Conservation (phyloP, 1,284 basidiomycete genomes). For the Heliocybe sulcata region DNA sequence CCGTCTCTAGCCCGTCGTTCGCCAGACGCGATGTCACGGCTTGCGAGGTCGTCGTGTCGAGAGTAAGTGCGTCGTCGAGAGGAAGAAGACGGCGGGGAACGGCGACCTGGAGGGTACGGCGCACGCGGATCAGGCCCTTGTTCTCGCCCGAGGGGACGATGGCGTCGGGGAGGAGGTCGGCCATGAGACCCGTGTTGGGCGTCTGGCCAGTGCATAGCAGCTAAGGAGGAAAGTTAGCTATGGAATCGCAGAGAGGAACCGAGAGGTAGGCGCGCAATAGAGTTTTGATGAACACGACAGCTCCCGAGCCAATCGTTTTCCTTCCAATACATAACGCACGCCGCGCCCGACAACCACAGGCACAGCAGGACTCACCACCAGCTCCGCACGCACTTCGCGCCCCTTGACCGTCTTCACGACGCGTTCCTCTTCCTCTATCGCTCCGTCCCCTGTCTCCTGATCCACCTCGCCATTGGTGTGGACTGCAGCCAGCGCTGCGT, state of each 20-base stretch:
- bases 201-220: constrained; percentile 72
- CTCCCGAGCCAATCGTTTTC: too few relatives aligned
- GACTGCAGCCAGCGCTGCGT: too few relatives aligned
- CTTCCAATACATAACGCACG: too few relatives aligned
- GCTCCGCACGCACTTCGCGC: constrained; percentile 50
- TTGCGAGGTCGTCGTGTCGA: too few relatives aligned
- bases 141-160: constrained; percentile 32
- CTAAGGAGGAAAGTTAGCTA: constrained; percentile 22
- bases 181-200: constrained; percentile 60
- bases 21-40: too few relatives aligned
- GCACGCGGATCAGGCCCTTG: constrained; percentile 46
- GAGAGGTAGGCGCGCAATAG: not conserved
- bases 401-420: constrained; percentile 50
- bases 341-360: too few relatives aligned
- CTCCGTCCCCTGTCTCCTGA: constrained; percentile 4
- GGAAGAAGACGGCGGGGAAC: constrained; percentile 15
- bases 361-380: constrained; percentile 38
- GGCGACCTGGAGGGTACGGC: constrained; percentile 54
- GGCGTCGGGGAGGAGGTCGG: constrained; percentile 37
- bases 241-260: not conserved
- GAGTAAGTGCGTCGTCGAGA: not conserved
- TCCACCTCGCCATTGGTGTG: too few relatives aligned
- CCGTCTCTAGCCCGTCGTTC: constrained; percentile 18
- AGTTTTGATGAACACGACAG: too few relatives aligned
- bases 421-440: constrained; percentile 24